Conservation (phyloP, 202 grass and related monocot genomes). For the Panicum hallii region DNA sequence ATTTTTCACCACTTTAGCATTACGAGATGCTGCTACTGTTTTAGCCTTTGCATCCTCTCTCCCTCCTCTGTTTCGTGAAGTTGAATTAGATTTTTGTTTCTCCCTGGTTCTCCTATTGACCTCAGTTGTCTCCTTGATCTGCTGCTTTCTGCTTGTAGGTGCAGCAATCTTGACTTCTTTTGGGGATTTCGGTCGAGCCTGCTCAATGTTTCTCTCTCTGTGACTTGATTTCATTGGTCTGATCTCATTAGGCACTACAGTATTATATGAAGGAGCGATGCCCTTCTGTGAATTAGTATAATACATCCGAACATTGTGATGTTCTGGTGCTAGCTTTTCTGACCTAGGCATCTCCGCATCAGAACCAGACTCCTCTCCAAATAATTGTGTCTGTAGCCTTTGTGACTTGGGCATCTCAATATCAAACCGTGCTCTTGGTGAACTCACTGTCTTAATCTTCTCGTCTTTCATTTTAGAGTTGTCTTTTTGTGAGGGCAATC, state of each 20-base stretch:
- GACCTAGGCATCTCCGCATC: conserved; percentile 51
- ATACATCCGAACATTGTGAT: conserved; percentile 11
- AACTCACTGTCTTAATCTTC: conserved; percentile 51
- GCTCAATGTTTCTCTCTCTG: conserved; percentile 31
- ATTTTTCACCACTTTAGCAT: conserved; percentile 36
- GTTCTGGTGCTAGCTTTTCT: conserved; percentile 40
- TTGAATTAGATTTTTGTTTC: conserved; percentile 42
- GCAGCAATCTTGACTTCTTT: conserved; percentile 43
- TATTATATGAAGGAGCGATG: conserved; percentile 18
- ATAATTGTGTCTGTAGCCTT: not conserved
- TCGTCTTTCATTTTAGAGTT: conserved; percentile 49
- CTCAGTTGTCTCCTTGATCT: conserved; percentile 29
- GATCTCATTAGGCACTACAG: conserved; percentile 4
- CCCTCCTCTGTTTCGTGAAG: conserved; percentile 51
- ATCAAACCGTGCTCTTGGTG: conserved; percentile 67
- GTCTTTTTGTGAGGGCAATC: conserved; percentile 47
- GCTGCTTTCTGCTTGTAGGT: conserved; percentile 38
- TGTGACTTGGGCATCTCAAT: conserved; percentile 64
- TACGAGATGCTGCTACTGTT: conserved; percentile 32
- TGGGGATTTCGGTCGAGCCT: conserved; percentile 15
- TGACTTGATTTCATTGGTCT: conserved; percentile 23
- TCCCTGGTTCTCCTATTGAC: conserved; percentile 36
- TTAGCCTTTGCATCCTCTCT: conserved; percentile 52
- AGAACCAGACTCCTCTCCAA: conserved; percentile 23
- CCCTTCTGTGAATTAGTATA: conserved; percentile 33